Conservation (phyloP, 768 basidiomycete species). For the Solioccasus polychromus region DNA sequence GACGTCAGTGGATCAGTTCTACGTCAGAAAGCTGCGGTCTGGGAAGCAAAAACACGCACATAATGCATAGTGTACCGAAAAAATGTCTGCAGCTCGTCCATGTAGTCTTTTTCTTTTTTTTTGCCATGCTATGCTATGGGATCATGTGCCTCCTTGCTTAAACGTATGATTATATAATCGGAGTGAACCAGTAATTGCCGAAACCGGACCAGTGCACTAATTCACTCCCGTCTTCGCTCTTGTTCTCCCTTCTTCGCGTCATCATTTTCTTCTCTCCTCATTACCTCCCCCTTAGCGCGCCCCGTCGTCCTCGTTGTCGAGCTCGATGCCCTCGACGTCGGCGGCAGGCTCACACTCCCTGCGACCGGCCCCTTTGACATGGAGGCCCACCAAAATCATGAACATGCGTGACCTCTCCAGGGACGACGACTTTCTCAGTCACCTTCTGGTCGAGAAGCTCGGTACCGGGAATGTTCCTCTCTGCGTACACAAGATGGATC, state of each 20-base stretch:
- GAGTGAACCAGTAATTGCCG: constrained; percentile 19
- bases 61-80: constrained; percentile 25
- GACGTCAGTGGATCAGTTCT: constrained; percentile 61
- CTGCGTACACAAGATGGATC: constrained; percentile 88
- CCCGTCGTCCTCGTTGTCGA: constrained; percentile 22
- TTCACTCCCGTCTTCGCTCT: constrained; percentile 21
- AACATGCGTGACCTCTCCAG: constrained; percentile 86
- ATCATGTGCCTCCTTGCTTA: constrained; percentile 3
- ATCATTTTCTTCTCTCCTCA: constrained; percentile 18
- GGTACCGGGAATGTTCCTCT: constrained; percentile 79
- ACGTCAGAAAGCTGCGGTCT: constrained; percentile 88
- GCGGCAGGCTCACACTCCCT: constrained; percentile 23
- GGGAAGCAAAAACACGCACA: constrained; percentile 94
- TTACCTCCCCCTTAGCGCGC: constrained; percentile 15
- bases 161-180: constrained; percentile 22
- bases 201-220: constrained; percentile 32
- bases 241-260: constrained; percentile 33
- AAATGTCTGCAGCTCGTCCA: background rate
- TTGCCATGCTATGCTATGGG: constrained; percentile 6
- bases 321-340: constrained; percentile 34
- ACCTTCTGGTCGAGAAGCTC: constrained; percentile 85
- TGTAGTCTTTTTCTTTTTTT: background rate
- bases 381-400: constrained; percentile 88
- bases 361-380: constrained; percentile 39
- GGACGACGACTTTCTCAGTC: constrained; percentile 89